Base-by-base conservation (phyloP, 2,329 filamentous ascomycete species). In the Aspergillus nomiae region DNA sequence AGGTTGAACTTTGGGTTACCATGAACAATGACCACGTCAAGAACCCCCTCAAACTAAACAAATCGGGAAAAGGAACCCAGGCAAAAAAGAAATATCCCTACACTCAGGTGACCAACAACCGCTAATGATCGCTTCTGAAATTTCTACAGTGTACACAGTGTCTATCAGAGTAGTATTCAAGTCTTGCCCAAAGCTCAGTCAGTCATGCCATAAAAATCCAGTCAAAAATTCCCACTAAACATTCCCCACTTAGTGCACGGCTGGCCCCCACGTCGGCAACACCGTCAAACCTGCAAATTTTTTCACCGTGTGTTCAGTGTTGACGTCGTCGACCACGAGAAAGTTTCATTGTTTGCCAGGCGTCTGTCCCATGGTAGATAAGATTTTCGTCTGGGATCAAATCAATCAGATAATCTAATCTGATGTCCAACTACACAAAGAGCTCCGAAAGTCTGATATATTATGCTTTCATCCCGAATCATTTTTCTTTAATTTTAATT, bases 341-440 rank as follows among this genome's bases (percentile, higher is more conserved):
- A 26, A 26, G n/a, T n/a, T 50, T 50, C 46, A 50, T 50, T 28
- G 21, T 50, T 28, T 12, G 21, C 46, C n/a, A 14, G 12, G 10
- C 46, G 19, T 19, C 5, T 30, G 46, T 50, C 24, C 46, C 46
- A 28, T 28, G 46, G 46, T 34, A 32, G 50, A 53, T 53, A 53
- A 53, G 50, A 53, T 53, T 53, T 24, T 26, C 28, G 16, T 28
- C 16, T 51, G 48, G 19, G 38, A 51, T 53, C 28, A 54, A 24
- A 54, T 54, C 51, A 54, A 54, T 54, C 51, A 54, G 51, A 54
- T 54, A 54, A 54, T 54, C 51, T 54, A 54, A 54, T 54, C 51
- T 54, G 51, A 54, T 54, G 30, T 16, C 16, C 19, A 53, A 28
- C 51, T 36, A 34, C 51, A 54, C 14, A 24, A 19, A 32, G 12